Evolutionary conservation across 176 grass and related monocot genomes (phyloP), one percentile per base, ranked within the genome.

Genomic region (Olyra latifolia): DNA sequence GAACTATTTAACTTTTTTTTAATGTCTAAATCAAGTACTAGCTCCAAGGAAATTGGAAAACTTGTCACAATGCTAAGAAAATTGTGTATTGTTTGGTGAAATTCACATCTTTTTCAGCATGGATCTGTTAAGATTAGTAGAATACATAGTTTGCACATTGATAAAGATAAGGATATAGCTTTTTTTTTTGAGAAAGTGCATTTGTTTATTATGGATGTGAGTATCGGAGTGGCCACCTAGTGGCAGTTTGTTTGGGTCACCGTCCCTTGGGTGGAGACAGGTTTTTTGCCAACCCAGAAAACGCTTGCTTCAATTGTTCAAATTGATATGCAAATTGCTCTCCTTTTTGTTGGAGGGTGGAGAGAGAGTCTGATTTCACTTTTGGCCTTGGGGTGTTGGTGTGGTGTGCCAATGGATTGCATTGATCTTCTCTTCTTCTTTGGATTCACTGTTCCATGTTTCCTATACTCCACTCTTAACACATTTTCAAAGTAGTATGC

Each of bases 331-430:
- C 20, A 71, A 71, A 56, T 54, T 43, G 59, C 3, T 63, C 71
- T 71, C 16, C 52, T 77, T 76, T 16, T 46, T 19, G 25, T 54
- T 72, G 27, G n/a, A 59, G 0, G 45, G 28, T 6, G 10, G n/a
- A n/a, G 4, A 45, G 5, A 41, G 15, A 9, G 20, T 74, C 15
- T 29, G 9, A 24, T 6, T 67, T 72, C 61, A 80, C 47, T 86
- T n/a, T n/a, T n/a, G n/a, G n/a, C n/a, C n/a, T 78, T 54, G n/a
- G 1, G 23, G 10, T 84, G 66, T 72, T 72, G 45, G 32, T 79
- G 46, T 14, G 32, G 45, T 79, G 76, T 6, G 39, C 45, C 38
- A 27, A 54, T 85, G 38, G 16, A 62, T 48, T 59, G 63, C 66
- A 66, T 74, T 25, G 35, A 42, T 24, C 40, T 70, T 62, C 30